Evolutionary conservation across 257 asterid species (phyloP).

Genomic region (Knoxia roxburghii): DNA sequence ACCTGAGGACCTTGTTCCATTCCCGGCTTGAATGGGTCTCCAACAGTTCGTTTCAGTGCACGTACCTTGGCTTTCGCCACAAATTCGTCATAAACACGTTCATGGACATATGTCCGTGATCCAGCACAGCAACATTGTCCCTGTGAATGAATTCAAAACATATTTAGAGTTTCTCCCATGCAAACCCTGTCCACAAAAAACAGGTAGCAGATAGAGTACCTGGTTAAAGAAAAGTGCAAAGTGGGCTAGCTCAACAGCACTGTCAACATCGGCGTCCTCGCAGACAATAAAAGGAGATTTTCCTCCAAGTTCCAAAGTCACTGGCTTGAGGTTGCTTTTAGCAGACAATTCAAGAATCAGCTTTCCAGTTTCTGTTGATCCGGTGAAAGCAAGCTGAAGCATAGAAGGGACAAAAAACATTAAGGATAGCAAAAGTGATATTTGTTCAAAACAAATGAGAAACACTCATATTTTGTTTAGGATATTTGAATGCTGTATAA

Average conservation of each 20-base stretch:
- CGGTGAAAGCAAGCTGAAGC: slow-evolving; percentile 90
- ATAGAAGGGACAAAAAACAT: neutral
- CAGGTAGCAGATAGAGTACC: slow-evolving; percentile 30
- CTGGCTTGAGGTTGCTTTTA: slow-evolving; percentile 93
- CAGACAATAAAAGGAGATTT: slow-evolving; percentile 95
- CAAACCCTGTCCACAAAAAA: slow-evolving; percentile 3
- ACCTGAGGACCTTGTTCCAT: slow-evolving; percentile 99
- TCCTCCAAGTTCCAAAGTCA: slow-evolving; percentile 95
- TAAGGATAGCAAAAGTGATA: neutral
- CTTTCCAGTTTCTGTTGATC: slow-evolving; percentile 89
- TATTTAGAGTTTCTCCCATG: neutral
- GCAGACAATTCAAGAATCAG: slow-evolving; percentile 63
- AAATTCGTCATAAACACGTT: slow-evolving; percentile 79
- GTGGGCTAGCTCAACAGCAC: slow-evolving; percentile 88
- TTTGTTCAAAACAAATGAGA: neutral
- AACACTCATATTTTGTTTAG: neutral
- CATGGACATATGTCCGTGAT: slow-evolving; percentile 83
- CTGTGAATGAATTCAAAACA: slow-evolving; percentile 29
- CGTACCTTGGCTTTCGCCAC: slow-evolving; percentile 74
- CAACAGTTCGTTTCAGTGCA: slow-evolving; percentile 69
- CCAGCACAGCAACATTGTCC: slow-evolving; percentile 99
- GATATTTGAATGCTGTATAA: neutral
- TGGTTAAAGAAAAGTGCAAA: slow-evolving; percentile 90
- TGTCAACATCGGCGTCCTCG: slow-evolving; percentile 93
- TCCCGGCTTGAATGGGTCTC: slow-evolving; percentile 88